These are phyloP conservation scores for Dittrichia graveolens DNA, from an alignment of 129 eudicot species.

Conservation along the genomic window DNA sequence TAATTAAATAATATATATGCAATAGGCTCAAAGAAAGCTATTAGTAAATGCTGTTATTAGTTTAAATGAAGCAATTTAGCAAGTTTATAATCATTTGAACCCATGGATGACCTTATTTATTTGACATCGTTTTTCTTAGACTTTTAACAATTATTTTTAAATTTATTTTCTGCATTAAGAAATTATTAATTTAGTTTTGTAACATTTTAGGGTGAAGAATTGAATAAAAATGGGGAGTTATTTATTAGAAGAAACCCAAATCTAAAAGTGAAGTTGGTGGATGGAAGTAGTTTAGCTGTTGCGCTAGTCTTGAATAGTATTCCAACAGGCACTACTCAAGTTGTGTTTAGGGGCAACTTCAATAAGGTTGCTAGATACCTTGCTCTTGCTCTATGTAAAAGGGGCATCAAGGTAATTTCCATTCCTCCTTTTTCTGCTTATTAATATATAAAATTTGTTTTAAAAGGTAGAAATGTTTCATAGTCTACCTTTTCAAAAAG, in stretches of 20 bases:
- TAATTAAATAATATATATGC: no score
- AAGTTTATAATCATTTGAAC: no score
- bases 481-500: no score
- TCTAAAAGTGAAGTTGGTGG: conserved; percentile 65
- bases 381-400: conserved; percentile 63
- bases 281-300: conserved; percentile 77
- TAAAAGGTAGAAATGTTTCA: no score
- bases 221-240: conserved; percentile 54
- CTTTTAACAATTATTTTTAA: not conserved
- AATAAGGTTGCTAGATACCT: conserved; percentile 62
- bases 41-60: no score
- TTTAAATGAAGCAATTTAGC: no score
- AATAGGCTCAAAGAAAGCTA: no score
- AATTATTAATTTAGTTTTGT: not conserved
- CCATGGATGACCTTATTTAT: no score
- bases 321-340: conserved; percentile 66
- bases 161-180: not conserved
- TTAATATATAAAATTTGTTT: not conserved
- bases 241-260: conserved; percentile 55
- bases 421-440: not conserved
- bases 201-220: conserved; percentile 45
- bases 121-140: no score
- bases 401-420: conserved; percentile 61
- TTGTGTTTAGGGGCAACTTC: conserved; percentile 55
- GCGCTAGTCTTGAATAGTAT: conserved; percentile 69